phyloP scores from a whole-genome alignment of 495 filamentous ascomycete species.

The Daldinia vernicosa region DNA sequence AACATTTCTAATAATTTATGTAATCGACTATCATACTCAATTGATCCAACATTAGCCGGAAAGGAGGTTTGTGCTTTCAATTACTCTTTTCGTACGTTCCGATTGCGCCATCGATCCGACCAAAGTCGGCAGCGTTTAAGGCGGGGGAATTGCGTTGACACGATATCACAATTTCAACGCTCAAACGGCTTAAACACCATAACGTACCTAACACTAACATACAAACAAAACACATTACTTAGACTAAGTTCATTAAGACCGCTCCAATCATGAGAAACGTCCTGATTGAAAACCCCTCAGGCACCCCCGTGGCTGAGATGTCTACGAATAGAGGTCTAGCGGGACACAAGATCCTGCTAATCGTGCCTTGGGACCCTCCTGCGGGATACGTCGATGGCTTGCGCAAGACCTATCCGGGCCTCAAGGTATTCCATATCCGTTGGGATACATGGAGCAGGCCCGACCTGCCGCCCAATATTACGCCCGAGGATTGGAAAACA shows the following conservation, averaged over 20 bases:
- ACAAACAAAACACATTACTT: neutral
- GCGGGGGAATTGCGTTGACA: constrained; percentile 15
- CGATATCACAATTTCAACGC: neutral
- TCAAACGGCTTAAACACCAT: constrained; percentile 1
- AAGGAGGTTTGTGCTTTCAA: neutral
- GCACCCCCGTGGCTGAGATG: constrained; percentile 17
- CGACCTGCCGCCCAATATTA: constrained; percentile 10
- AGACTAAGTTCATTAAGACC: constrained; percentile 2
- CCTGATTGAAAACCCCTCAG: constrained; percentile 30
- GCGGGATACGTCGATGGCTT: constrained; percentile 53
- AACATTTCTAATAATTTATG: neutral
- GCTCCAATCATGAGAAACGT: constrained; percentile 31
- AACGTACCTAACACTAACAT: too few species aligned
- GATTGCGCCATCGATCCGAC: constrained; percentile 36
- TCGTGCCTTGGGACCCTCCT: constrained; percentile 57
- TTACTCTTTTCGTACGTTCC: constrained; percentile 5
- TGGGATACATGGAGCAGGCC: constrained; percentile 27
- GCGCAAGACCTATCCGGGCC: constrained; percentile 59
- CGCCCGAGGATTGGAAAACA: constrained; percentile 58
- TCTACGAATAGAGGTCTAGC: constrained; percentile 51
- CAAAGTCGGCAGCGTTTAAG: constrained; percentile 29
- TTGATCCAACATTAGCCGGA: neutral
- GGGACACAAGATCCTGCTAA: constrained; percentile 57
- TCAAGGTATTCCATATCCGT: constrained; percentile 52
- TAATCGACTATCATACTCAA: neutral